phyloP scores from a whole-genome alignment of 495 filamentous ascomycete species.

The Aspergillus hancockii region DNA sequence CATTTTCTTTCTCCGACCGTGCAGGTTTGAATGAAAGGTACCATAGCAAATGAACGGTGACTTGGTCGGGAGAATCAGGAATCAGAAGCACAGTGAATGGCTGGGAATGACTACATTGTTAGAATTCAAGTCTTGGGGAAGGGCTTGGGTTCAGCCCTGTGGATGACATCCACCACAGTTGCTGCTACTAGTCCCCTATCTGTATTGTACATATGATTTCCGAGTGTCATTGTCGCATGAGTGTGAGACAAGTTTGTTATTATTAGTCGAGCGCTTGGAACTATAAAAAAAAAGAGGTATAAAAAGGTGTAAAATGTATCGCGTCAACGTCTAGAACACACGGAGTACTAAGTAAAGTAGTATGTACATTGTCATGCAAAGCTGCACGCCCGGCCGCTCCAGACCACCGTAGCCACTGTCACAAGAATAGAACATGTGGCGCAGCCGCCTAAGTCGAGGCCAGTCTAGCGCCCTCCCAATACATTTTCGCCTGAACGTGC shows the following conservation, averaged over 20 bases:
- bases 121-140: background rate
- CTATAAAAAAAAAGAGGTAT: no score
- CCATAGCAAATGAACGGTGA: conserved; percentile 27
- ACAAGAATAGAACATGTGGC: background rate
- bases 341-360: no score
- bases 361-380: background rate
- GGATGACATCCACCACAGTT: conserved; percentile 7
- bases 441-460: background rate
- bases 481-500: conserved; percentile 1
- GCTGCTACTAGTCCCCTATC: no score
- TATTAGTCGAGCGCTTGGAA: no score
- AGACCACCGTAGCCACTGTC: background rate
- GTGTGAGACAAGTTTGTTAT: no score
- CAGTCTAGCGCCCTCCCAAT: background rate
- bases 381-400: background rate
- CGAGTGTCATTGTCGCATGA: background rate
- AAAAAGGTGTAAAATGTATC: no score
- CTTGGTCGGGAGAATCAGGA: conserved; percentile 42
- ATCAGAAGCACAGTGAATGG: conserved; percentile 25
- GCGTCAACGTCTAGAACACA: no score
- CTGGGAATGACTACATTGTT: no score
- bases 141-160: conserved; percentile 36
- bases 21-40: background rate
- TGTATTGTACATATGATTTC: no score
- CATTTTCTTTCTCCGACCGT: conserved; percentile 23